Base-by-base conservation (phyloP, 257 asterid genomes). In the Gentiana dahurica region DNA sequence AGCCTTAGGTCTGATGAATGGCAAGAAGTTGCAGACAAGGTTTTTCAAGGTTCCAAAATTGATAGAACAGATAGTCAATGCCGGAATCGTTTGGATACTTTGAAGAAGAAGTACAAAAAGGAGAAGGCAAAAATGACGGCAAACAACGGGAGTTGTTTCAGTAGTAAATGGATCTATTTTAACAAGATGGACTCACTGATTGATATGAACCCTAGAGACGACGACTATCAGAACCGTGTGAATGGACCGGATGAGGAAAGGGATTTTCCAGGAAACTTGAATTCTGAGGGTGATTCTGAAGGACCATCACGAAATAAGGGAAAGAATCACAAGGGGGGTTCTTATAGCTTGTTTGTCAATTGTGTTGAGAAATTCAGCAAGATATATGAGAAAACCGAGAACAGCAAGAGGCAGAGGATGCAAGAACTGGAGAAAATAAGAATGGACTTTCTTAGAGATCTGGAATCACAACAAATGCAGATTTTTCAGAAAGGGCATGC, bases 61-160 rank as follows among this genome's bases (percentile, higher is more conserved):
- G 94, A 81, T 54, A 71, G 98, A 45, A 85, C 96, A 0, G 95
- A 87, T 59, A 79, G 95, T 15, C 98, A 91, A 55, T 91, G 98
- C 64, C 67, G 97, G 12, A 91, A 85, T 59, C 95, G 97, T 54
- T 68, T 91, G 70, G 98, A 87, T 51, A 91, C 98, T 0, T 43
- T 91, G 78, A 91, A 91, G 74, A 91, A 91, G 61, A 91, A 91
- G 43, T 91, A 91, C 85, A 91, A 91, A 60, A 87, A 91, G 84
- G 97, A 87, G 72, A 91, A 83, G 76, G 54, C 50, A 70, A 84
- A 81, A 71, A 37, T 70, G 3, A 79, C 72, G 2, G 24, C 24
- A 24, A 24, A 24, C 24, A 83, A 66, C 43, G 39, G 38, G 3
- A 60, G 66, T n/a, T 51, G 68, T 36, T 58, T 57, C 7, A 46